Evolutionary conservation across 2,329 filamentous ascomycete species (phyloP), one percentile per base, ranked within the genome.

Genomic region (Paraphaeosphaeria sporulosa): DNA sequence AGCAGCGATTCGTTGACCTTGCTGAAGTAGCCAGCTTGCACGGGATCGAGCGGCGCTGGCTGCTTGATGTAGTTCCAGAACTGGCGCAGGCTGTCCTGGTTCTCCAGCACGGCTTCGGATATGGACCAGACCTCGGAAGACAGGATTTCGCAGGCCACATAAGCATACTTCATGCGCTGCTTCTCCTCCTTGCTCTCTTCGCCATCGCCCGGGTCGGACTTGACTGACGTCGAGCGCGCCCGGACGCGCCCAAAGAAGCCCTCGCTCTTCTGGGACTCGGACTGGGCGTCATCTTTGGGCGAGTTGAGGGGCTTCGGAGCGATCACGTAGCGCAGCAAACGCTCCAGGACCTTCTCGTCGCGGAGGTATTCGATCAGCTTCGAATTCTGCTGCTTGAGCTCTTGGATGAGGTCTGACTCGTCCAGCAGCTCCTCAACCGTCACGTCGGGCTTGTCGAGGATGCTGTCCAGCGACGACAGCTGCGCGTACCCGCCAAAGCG

Each of bases 401-500:
- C 95, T 79, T 97, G 93, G 70, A 98, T 95, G 72, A 98, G 83
- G 77, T 99, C 95, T 74, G 91, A 91, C 84, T 99, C 95, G 78
- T 98, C 94, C 64, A 99, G 88, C 61, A 99, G 85, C 77, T 98
- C 94, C 81, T 99, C 95, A 67, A 98, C 90, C 55, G 92, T 93
- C 77, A 97, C 94, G 81, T 97, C 92, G 71, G 87, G 89, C 81
- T 97, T 97, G 78, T 99, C 95, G 78, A 99, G 93, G 75, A 99
- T 92, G 70, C 90, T 93, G 81, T 98, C 95, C 80, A 99, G 93
- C 76, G 94, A 91, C 73, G 94, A 97, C 81, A 97, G 91, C 86
- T 93, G 96, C 85, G 94, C 92, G 86, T 98, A 98, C 76, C 93
- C 93, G 86, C 95, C 94, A 86, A 98, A 99, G 82, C 94, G 91